Base-by-base conservation (phyloP, 495 filamentous ascomycete species). In the Xylaria telfairii region DNA sequence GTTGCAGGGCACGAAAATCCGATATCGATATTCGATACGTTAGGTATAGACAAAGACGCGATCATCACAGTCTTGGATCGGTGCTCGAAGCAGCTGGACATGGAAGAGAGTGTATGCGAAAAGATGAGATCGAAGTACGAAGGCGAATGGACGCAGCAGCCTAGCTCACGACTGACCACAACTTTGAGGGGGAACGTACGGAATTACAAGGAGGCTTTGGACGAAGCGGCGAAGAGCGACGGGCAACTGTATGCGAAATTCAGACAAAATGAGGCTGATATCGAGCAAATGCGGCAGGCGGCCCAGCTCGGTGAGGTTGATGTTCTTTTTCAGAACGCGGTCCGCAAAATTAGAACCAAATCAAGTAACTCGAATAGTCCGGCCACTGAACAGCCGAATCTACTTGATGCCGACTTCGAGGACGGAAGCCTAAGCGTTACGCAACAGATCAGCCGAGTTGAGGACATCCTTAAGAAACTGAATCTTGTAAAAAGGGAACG, bases 61-160 rank as follows among this genome's bases (percentile, higher is more conserved):
- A 91, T 97, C 10, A 75, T 90, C 10, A 81, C 87, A 3, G 85
- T 90, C 10, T 79, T 99, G 65, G 94, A 97, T 72, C 86, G 86
- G 69, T 93, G 92, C 75, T 91, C 88, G 49, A 97, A 96, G 75
- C 92, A 95, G 74, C 78, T 99, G 12, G 96, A 98, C 74, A 90
- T 95, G 88, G 96, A 99, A 79, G 96, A 98, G 82, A 96, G 92
- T 67, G 94, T 98, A 7, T 99, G 96, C 79, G 96, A 99, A 81
- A 98, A 97, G 84, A 99, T 99, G 96, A 89, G 96, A 62, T 96
- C 94, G 3, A 99, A 99, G 80, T 98, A 98, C 78, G 95, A 96
- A 39, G 87, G 84, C 13, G 96, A 98, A 56, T 99, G 96, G 96
- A 97, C 93, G 24, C 96, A 99, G 78, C 96, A 98, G 75, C 96